Evolutionary conservation across 257 asterid genomes (phyloP), one percentile per base, ranked within the genome.

Genomic region (Capsicum pubescens): DNA sequence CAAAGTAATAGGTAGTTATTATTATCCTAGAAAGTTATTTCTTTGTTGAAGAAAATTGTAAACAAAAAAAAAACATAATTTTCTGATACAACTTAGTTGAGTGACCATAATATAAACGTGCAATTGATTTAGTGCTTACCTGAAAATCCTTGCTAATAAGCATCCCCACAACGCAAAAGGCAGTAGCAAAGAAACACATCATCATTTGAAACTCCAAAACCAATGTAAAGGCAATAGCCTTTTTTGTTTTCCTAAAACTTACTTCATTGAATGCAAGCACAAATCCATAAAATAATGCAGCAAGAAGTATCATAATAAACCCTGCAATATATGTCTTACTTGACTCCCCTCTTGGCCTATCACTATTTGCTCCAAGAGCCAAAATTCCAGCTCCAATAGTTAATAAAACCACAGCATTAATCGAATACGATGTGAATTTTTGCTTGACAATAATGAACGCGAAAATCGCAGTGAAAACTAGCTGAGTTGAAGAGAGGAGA

Each of bases 381-480:
- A 84, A 42, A 80, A 79, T 36, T 19, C 59, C 88, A 1, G 84
- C 81, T 50, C 86, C 88, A 5, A 83, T 39, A 0, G 84, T 85
- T 52, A 85, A 71, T 79, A 87, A 26, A 1, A 85, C 82, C 1
- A 84, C 76, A 1, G 88, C 83, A 13, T 83, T 85, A 10, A 84
- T 14, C 6, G 88, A 59, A 57, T 68, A 85, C 3, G 64, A 36
- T 8, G 87, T 85, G 19, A 87, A 85, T 54, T 79, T 87, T 11
- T 87, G 87, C 60, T 85, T 87, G 11, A 87, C 83, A 2, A 87
- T 55, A 10, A 85, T 14, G 50, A 87, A 87, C 2, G 90, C 87
- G n/a, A 85, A 61, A 32, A 55, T 16, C 2, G 88, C 85, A 0
- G 88, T 85, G 78, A 87, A 87, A 36, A 77, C 87, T 15, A 87